Evolutionary conservation across 805 yeast species (phyloP).

Genomic region (Pichia manshurica): DNA sequence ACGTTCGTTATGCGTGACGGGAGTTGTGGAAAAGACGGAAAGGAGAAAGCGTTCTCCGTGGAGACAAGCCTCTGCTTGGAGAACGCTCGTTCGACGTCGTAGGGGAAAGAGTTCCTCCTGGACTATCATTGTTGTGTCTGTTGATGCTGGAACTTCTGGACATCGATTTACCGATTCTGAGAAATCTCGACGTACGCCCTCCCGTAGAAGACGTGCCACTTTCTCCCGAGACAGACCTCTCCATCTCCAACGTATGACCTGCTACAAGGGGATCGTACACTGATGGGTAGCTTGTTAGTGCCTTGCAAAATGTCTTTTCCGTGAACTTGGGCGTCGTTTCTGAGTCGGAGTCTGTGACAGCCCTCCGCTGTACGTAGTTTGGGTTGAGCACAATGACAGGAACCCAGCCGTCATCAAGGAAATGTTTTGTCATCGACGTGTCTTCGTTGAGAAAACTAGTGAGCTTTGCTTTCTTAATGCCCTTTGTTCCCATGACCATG

Average conservation of each 20-base stretch:
- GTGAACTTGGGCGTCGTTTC: not conserved
- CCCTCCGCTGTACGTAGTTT: conserved; percentile 15
- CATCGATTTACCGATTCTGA: conserved; percentile 16
- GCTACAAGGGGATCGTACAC: conserved; percentile 13
- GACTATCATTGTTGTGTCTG: not conserved
- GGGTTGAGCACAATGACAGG: conserved; percentile 44
- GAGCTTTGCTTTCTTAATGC: conserved; percentile 33
- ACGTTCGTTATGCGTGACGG: no score
- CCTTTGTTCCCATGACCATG: conserved; percentile 41
- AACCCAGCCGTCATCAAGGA: conserved; percentile 40
- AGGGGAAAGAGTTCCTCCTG: conserved; percentile 3
- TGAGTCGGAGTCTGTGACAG: not conserved
- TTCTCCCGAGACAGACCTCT: conserved; percentile 10
- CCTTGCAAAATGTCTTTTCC: conserved; percentile 9
- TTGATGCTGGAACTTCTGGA: conserved; percentile 13
- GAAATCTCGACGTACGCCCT: conserved; percentile 21
- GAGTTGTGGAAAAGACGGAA: conserved; percentile 21
- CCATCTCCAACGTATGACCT: conserved; percentile 8
- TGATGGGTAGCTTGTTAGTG: conserved; percentile 15
- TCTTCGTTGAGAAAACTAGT: conserved; percentile 33
- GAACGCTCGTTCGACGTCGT: conserved; percentile 6
- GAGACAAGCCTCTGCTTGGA: conserved; percentile 21
- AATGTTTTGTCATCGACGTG: conserved; percentile 43
- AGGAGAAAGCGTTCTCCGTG: conserved; percentile 29
- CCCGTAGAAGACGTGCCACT: not conserved